A percentile compares a stretch with the other conserved stretches of the same genome.
These are phyloP conservation scores for Daedaleopsis sinensis DNA, from an alignment of 768 basidiomycete species.

Conservation along the genomic window DNA sequence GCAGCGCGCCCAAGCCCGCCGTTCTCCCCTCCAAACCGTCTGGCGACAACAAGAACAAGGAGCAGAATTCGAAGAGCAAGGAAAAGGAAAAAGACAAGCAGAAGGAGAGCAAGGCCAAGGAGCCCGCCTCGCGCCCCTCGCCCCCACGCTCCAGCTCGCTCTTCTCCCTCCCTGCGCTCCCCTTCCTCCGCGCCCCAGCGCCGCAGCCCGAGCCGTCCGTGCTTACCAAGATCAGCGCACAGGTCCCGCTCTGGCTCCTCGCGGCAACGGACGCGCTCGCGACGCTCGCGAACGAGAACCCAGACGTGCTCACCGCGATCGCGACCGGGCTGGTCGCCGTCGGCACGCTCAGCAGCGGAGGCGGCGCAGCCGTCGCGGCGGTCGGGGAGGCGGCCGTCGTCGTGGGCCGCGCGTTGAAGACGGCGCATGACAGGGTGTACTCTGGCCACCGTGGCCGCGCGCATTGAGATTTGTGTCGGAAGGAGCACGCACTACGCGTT, in stretches of 20 bases:
- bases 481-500: no score
- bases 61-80: not conserved
- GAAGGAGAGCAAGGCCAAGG: not conserved
- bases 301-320: slow-evolving; percentile 18
- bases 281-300: slow-evolving; percentile 19
- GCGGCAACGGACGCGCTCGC: slow-evolving; percentile 22
- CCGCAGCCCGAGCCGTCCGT: slow-evolving; percentile 18
- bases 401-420: slow-evolving; percentile 16
- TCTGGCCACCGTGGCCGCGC: not conserved
- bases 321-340: slow-evolving; percentile 17
- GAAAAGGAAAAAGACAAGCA: not conserved
- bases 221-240: slow-evolving; percentile 19
- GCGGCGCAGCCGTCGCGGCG: slow-evolving; percentile 14
- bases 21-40: not conserved
- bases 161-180: slow-evolving; percentile 16
- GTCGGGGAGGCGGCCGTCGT: slow-evolving; percentile 19
- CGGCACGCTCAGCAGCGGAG: slow-evolving; percentile 12
- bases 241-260: slow-evolving; percentile 27
- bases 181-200: slow-evolving; percentile 14
- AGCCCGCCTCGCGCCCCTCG: not conserved
- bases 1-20: slow-evolving; percentile 2
- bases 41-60: not conserved
- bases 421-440: slow-evolving; percentile 13
- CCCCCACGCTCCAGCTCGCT: slow-evolving; percentile 11
- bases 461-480: not conserved